A percentile compares a stretch with the other conserved stretches of the same genome.
Conservation (phyloP, 2,329 filamentous ascomycete species). For the Botrytis fragariae region DNA sequence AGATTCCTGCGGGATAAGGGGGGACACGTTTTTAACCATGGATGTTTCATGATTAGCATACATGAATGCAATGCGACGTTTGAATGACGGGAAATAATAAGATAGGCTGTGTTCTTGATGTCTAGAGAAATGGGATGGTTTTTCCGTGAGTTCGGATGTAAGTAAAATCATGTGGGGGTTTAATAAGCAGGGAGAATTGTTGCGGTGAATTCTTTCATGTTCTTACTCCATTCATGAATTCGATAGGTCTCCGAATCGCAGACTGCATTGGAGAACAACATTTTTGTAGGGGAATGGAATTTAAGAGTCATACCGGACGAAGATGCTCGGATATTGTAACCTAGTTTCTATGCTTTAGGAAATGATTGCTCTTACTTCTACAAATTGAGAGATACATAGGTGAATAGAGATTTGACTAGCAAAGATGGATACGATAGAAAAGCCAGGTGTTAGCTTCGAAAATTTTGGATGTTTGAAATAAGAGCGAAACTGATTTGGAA, state of each 20-base stretch:
- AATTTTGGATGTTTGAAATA: background rate
- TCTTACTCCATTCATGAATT: background rate
- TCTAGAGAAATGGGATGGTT: background rate
- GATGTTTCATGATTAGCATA: background rate
- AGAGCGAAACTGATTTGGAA: background rate
- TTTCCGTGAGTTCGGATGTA: background rate
- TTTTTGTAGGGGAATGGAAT: background rate
- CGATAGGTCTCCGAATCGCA: background rate
- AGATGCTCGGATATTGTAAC: background rate
- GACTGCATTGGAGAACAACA: background rate
- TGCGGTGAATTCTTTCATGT: background rate
- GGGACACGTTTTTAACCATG: background rate
- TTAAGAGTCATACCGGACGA: constrained; percentile 6
- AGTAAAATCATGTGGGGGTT: background rate
- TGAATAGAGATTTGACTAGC: background rate
- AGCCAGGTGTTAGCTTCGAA: too few relatives aligned
- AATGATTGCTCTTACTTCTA: background rate
- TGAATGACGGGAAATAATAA: background rate
- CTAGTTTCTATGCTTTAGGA: background rate
- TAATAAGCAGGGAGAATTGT: background rate
- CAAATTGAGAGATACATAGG: background rate
- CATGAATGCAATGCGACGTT: background rate
- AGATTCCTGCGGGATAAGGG: background rate
- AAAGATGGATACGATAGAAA: background rate
- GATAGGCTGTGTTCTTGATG: background rate